phyloP scores from a whole-genome alignment of 2,329 filamentous ascomycete species.

The Stemphylium beticola region DNA sequence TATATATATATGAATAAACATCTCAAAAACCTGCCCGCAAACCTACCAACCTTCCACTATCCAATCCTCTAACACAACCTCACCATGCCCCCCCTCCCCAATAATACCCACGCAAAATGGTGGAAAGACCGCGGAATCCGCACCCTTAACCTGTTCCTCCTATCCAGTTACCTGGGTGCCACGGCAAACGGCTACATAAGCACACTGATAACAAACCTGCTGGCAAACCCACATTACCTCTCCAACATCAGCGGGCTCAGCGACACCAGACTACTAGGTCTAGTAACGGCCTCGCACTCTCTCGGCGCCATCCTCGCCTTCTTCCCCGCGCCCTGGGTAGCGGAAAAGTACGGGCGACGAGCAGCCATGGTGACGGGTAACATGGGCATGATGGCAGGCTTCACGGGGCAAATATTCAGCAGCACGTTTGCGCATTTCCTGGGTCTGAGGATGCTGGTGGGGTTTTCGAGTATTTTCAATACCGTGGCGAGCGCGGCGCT shows the following conservation, averaged over 20 bases:
- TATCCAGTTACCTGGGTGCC: slow-evolving; percentile 26
- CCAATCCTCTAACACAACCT: too few species aligned
- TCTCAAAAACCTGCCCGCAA: too few species aligned
- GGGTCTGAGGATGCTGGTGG: slow-evolving; percentile 12
- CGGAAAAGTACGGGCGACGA: slow-evolving; percentile 23
- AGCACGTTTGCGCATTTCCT: slow-evolving; percentile 11
- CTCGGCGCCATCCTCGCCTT: slow-evolving; percentile 26
- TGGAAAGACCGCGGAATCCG: slow-evolving; percentile 23
- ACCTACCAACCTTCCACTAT: too few species aligned
- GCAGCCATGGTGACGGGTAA: slow-evolving; percentile 19
- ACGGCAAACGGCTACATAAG: slow-evolving; percentile 24
- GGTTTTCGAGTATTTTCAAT: slow-evolving; percentile 19
- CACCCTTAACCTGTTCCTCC: slow-evolving; percentile 21
- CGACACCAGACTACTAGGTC: slow-evolving; percentile 10
- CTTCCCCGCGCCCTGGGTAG: slow-evolving; percentile 25
- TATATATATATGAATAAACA: too few species aligned
- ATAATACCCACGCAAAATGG: slow-evolving; percentile 21
- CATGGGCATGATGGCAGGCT: slow-evolving; percentile 12
- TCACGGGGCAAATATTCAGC: slow-evolving; percentile 18
- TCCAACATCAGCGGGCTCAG: slow-evolving; percentile 14
- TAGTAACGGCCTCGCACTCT: slow-evolving; percentile 23
- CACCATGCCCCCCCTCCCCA: not conserved
- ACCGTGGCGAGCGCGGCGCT: slow-evolving; percentile 18
- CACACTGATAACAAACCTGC: slow-evolving; percentile 24
- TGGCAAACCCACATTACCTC: slow-evolving; percentile 19